Percentiles rank a stretch among this genome's conserved stretches.
Evolutionary conservation across 768 basidiomycete species (phyloP).

Genomic region (Leccinum variicolor): DNA sequence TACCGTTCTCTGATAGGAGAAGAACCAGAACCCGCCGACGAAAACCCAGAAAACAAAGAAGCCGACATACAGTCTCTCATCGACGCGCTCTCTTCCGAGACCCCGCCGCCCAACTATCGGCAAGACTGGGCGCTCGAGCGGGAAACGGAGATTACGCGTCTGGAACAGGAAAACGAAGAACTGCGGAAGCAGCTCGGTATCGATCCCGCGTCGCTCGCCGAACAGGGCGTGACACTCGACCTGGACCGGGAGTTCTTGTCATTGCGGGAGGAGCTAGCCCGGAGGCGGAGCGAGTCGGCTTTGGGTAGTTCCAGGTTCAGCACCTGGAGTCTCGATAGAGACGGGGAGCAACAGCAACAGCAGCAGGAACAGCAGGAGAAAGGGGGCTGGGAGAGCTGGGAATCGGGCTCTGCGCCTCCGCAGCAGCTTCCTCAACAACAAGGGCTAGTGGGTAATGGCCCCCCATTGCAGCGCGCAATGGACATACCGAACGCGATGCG

Average conservation of each 20-base stretch:
- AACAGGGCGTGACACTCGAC: constrained; percentile 52
- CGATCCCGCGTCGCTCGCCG: constrained; percentile 51
- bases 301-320: constrained; percentile 21
- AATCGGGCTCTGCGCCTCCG: constrained; percentile 18
- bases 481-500: constrained; percentile 53
- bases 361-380: constrained; percentile 21
- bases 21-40: constrained; percentile 33
- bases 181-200: constrained; percentile 76
- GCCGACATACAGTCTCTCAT: constrained; percentile 42
- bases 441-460: constrained; percentile 20
- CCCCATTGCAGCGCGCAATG: constrained; percentile 44
- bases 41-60: constrained; percentile 31
- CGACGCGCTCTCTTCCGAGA: constrained; percentile 38
- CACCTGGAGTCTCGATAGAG: constrained; percentile 29
- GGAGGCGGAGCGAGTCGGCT: constrained; percentile 27
- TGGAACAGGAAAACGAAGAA: constrained; percentile 80
- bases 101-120: constrained; percentile 38
- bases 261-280: constrained; percentile 17
- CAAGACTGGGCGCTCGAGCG: constrained; percentile 87
- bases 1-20: constrained; percentile 70
- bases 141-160: constrained; percentile 78
- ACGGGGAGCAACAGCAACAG: constrained; percentile 20
- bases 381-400: constrained; percentile 27
- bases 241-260: constrained; percentile 37
- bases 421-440: constrained; percentile 29